Base-by-base conservation (phyloP, 495 filamentous ascomycete species). In the Lophium mytilinum region DNA sequence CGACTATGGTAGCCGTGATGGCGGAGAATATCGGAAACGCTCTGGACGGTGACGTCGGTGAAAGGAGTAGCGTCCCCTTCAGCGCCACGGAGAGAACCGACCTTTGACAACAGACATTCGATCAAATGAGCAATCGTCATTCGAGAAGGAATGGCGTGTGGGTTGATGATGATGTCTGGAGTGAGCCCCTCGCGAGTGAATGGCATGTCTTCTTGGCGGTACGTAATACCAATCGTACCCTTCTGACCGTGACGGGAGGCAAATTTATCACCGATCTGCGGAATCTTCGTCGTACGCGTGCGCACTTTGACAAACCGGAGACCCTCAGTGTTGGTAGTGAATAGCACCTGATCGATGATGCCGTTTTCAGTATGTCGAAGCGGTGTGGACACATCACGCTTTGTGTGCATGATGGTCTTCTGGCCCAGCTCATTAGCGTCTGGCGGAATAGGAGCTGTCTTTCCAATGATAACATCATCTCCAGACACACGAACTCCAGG, bases 61-160 rank as follows among this genome's bases (percentile, higher is more conserved):
- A 99, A 99, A 0, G 93, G 94, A 0, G 93, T 99, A 14, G 94
- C 93, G 67, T 99, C 94, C 63, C 94, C 93, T 71, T 97, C 94
- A 67, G 86, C 85, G 18, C 93, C 93, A 70, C 87, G 86, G 14
- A 96, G 78, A 0, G 92, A 83, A 0, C 89, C 86, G 15, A 97
- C 93, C 71, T 99, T 99, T 71, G 87, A 92, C 41, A 97, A 81
- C 66, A 96, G 82, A 78, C 93, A 97, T 75, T 99, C 93, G 71
- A 99, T 95, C 80, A 99, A 89, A 79, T 99, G 94, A 57, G 94
- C 93, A 78, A 97, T 97, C 0, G 93, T 99, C 93, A 99, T 99
- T 79, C 93, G 93, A 12, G 93, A 99, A 0, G 93, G 93, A 80
- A 99, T 97, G 71, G 94, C 93, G 80, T 99, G 93, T 0, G 93